Percentiles rank a stretch among this genome's conserved stretches.
Conservation (phyloP, 2,329 filamentous ascomycete species). For the Chrysoporthe cubensis region DNA sequence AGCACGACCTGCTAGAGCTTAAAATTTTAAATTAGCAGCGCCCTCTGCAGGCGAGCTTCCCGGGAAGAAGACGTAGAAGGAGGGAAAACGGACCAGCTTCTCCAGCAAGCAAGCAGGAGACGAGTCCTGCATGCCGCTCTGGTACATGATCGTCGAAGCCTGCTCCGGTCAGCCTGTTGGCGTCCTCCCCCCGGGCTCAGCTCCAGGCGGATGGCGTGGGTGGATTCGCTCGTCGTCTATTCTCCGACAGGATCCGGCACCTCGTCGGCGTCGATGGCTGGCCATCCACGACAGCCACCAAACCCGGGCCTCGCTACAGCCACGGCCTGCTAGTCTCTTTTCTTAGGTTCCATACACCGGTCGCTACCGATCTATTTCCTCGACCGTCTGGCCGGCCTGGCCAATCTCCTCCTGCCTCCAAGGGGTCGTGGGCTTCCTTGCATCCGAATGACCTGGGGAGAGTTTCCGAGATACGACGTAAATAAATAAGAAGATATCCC, state of each 20-base stretch:
- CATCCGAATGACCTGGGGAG: background rate
- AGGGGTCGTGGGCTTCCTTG: background rate
- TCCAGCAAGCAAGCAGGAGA: background rate
- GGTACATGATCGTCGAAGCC: background rate
- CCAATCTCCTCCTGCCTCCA: background rate
- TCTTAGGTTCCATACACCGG: conserved; percentile 7
- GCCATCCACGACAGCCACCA: conserved; percentile 11
- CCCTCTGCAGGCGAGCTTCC: background rate
- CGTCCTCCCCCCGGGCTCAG: background rate
- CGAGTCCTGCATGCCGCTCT: background rate
- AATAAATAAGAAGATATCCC: background rate
- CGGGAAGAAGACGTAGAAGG: background rate
- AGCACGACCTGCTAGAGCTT: background rate
- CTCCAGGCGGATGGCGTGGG: background rate
- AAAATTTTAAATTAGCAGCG: conserved; percentile 6
- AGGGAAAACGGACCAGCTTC: background rate
- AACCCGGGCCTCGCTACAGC: conserved; percentile 1
- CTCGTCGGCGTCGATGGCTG: conserved; percentile 13
- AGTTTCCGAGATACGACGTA: background rate
- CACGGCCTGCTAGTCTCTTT: conserved; percentile 6
- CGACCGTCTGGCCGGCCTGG: background rate
- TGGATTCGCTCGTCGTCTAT: background rate
- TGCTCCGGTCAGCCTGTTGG: background rate
- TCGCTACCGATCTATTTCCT: no score
- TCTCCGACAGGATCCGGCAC: conserved; percentile 15